These are phyloP conservation scores for Neobulgaria alba DNA, from an alignment of 2,329 filamentous ascomycete species.

Conservation along the genomic window DNA sequence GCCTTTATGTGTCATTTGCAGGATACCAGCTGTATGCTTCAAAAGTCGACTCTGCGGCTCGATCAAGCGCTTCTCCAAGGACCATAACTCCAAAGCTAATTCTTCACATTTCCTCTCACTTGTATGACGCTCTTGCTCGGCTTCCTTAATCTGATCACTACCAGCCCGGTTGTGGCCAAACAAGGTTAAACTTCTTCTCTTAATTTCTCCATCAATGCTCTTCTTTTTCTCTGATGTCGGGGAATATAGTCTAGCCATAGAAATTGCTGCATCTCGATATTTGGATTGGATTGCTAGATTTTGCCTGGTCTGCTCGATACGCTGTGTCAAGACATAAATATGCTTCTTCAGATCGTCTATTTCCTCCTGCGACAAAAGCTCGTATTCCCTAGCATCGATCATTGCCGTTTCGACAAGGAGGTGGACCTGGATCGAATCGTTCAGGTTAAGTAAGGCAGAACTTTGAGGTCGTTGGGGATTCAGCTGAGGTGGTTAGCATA, in stretches of 20 bases:
- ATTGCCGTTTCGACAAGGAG: constrained; percentile 90
- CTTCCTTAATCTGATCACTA: constrained; percentile 38
- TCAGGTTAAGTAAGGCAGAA: constrained; percentile 50
- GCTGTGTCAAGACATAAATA: constrained; percentile 58
- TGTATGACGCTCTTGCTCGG: constrained; percentile 64
- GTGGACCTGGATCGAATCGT: constrained; percentile 76
- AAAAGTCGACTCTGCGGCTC: constrained; percentile 68
- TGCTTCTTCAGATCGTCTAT: constrained; percentile 89
- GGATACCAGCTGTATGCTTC: constrained; percentile 84
- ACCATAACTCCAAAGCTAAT: constrained; percentile 70
- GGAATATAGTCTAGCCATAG: constrained; percentile 72
- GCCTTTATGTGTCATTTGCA: constrained; percentile 80
- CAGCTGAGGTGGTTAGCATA: constrained; percentile 32
- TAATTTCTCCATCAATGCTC: constrained; percentile 38
- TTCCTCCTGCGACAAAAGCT: constrained; percentile 84
- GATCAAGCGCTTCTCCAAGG: constrained; percentile 68
- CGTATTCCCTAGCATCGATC: constrained; percentile 75
- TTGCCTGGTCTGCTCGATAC: constrained; percentile 73
- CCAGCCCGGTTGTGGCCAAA: constrained; percentile 35
- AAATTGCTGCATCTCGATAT: constrained; percentile 85
- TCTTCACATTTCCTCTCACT: constrained; percentile 81
- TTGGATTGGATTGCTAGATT: constrained; percentile 88
- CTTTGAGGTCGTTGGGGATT: constrained; percentile 45
- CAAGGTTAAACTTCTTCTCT: constrained; percentile 38
- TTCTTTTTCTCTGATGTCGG: constrained; percentile 44